Conservation (phyloP, 2,329 filamentous ascomycete genomes). For the Thelonectria blattea region DNA sequence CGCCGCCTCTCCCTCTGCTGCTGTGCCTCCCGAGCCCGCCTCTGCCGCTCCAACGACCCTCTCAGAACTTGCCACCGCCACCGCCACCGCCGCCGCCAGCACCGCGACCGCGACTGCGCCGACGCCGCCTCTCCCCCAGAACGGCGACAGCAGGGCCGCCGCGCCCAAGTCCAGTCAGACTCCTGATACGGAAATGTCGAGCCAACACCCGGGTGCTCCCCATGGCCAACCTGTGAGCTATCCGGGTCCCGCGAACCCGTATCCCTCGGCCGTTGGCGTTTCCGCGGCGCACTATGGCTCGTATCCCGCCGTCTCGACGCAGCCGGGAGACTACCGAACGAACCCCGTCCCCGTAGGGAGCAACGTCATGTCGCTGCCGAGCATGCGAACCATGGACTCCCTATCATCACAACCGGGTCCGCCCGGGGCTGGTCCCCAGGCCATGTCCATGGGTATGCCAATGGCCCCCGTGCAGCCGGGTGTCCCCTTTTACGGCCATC, state of each 20-base stretch:
- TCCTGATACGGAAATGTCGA: conserved; percentile 42
- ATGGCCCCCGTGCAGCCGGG: conserved; percentile 38
- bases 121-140: conserved; percentile 35
- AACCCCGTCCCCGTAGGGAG: conserved; percentile 37
- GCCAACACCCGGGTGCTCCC: conserved; percentile 40
- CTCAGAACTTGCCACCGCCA: conserved; percentile 20
- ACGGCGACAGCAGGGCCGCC: conserved; percentile 42
- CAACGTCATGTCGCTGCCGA: conserved; percentile 46
- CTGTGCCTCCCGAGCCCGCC: conserved; percentile 11
- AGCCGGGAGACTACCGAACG: conserved; percentile 41
- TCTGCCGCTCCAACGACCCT: conserved; percentile 4
- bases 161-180: conserved; percentile 33
- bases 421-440: conserved; percentile 44
- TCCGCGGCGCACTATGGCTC: conserved; percentile 40
- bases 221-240: conserved; percentile 42
- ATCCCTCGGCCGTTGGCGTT: conserved; percentile 30
- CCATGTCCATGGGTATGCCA: conserved; percentile 44
- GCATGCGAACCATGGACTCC: conserved; percentile 50
- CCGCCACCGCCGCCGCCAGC: conserved; percentile 5
- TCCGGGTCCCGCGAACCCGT: conserved; percentile 34
- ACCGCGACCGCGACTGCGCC: conserved; percentile 23
- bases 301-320: conserved; percentile 39
- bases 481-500: conserved; percentile 53
- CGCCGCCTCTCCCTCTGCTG: conserved; percentile 18
- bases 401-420: conserved; percentile 39